These are phyloP conservation scores for Apiospora malaysiana DNA, from an alignment of 2,329 filamentous ascomycete species.

Conservation along the genomic window DNA sequence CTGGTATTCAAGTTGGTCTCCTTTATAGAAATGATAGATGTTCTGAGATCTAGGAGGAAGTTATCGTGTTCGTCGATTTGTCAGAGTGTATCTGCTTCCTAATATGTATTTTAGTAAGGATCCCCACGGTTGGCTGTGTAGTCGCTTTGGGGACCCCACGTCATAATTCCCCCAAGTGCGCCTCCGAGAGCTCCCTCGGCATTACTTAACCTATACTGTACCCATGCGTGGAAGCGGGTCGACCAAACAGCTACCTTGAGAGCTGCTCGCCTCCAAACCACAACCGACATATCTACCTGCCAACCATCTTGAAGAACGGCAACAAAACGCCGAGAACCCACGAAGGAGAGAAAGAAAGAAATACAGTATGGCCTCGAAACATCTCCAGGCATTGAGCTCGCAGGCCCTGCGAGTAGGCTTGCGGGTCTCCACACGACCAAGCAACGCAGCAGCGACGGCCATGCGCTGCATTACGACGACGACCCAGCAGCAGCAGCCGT, in stretches of 20 bases:
- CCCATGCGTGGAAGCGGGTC: too few species aligned
- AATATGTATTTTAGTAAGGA: too few species aligned
- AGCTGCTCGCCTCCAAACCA: neutral
- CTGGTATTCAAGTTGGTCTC: neutral
- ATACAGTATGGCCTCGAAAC: neutral
- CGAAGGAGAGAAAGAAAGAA: neutral
- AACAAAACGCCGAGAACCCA: neutral
- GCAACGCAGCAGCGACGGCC: neutral
- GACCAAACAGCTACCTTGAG: neutral
- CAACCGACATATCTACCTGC: neutral
- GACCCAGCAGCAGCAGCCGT: constrained; percentile 25
- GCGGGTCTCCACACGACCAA: neutral
- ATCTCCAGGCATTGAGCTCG: neutral
- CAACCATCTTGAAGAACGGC: neutral
- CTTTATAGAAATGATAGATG: neutral
- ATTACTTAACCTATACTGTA: too few species aligned
- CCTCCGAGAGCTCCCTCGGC: too few species aligned
- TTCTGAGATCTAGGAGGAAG: too few species aligned
- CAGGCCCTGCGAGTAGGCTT: neutral
- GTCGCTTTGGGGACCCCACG: too few species aligned
- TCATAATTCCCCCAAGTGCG: too few species aligned
- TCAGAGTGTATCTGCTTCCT: neutral
- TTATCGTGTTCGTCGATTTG: neutral
- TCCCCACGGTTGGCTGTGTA: too few species aligned
- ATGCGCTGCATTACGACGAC: constrained; percentile 24